Conservation (phyloP, 192 early-diverging fungal genomes). For the Rhizoclosmatium sp. region DNA sequence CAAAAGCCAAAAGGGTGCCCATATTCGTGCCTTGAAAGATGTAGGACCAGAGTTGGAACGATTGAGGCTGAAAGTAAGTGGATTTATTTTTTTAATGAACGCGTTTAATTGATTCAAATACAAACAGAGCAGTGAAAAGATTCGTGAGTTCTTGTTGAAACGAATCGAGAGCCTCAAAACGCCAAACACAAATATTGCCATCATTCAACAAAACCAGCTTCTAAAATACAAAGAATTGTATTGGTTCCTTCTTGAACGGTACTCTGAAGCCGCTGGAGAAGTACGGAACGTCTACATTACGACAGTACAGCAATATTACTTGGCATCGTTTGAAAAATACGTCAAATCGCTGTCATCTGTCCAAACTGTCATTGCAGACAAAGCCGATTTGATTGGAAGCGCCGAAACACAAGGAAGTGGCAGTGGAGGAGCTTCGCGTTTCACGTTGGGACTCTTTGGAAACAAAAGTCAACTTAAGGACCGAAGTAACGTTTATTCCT, state of each 20-base stretch:
- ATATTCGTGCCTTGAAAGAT: conserved; percentile 82
- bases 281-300: conserved; percentile 86
- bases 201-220: conserved; percentile 90
- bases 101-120: neutral
- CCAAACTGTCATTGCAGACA: conserved; percentile 81
- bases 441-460: conserved; percentile 63
- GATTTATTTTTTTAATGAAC: conserved; percentile 2
- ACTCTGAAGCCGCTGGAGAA: conserved; percentile 86
- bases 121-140: conserved; percentile 82
- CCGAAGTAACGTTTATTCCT: conserved; percentile 83
- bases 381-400: conserved; percentile 82
- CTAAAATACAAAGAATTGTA: conserved; percentile 93
- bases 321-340: conserved; percentile 91
- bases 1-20: conserved; percentile 73
- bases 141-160: conserved; percentile 86
- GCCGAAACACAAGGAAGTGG: conserved; percentile 66
- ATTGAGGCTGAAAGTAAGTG: conserved; percentile 73
- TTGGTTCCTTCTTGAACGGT: conserved; percentile 88
- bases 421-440: neutral
- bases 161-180: conserved; percentile 87
- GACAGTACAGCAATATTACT: conserved; percentile 86
- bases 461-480: conserved; percentile 77
- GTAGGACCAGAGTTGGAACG: conserved; percentile 93
- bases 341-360: conserved; percentile 75
- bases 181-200: conserved; percentile 91